These are phyloP conservation scores for Stentor coeruleus DNA, from an alignment of 73 alveolate species.

Conservation along the genomic window DNA sequence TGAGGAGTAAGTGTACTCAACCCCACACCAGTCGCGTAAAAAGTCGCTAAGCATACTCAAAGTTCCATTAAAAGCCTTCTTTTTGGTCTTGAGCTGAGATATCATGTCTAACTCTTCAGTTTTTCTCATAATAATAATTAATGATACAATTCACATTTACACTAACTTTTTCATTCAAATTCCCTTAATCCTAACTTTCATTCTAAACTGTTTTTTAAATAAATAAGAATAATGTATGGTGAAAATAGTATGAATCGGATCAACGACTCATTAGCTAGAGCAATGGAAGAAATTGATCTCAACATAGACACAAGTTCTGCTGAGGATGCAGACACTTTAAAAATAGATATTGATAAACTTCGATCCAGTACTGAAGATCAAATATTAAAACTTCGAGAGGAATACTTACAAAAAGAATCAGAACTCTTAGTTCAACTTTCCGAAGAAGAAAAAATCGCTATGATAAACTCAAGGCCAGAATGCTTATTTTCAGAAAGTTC, in stretches of 20 bases:
- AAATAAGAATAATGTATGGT: no score
- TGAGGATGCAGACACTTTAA: background rate
- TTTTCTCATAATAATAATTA: no score
- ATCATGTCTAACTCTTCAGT: no score
- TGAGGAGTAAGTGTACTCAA: background rate
- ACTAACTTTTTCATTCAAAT: no score
- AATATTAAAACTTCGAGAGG: background rate
- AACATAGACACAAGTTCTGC: background rate
- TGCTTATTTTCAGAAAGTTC: background rate
- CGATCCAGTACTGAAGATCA: slow-evolving; percentile 16
- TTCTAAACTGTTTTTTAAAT: no score
- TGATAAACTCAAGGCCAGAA: background rate
- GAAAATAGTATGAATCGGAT: no score
- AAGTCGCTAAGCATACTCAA: background rate
- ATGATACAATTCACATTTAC: no score
- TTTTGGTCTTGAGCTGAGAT: no score
- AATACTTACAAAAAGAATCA: slow-evolving; percentile 11
- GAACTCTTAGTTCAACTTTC: background rate
- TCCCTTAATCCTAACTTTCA: no score
- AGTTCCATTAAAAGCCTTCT: background rate
- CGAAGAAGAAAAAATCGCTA: background rate
- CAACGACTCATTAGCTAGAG: background rate
- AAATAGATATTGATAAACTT: background rate
- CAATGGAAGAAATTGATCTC: background rate
- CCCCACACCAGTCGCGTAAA: background rate